A percentile compares a stretch with the other conserved stretches of the same genome.
phyloP scores from a whole-genome alignment of 2,329 filamentous ascomycete species.

The Pochonia chlamydosporia region DNA sequence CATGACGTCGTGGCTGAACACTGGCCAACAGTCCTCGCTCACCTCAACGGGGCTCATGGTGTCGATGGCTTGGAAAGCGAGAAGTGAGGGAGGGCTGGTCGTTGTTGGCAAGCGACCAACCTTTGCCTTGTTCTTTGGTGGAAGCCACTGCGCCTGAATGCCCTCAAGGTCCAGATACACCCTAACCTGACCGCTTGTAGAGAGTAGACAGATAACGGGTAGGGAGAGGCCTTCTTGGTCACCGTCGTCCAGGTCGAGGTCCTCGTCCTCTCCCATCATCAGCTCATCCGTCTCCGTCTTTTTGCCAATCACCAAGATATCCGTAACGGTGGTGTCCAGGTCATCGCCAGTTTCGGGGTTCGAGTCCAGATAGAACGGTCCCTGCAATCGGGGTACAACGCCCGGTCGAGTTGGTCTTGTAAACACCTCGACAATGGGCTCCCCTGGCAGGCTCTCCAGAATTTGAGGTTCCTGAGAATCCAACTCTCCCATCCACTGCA shows the following conservation, averaged over 20 bases:
- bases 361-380: constrained; percentile 53
- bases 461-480: constrained; percentile 56
- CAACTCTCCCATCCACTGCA: constrained; percentile 62
- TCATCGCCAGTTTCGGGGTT: constrained; percentile 53
- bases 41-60: constrained; percentile 50
- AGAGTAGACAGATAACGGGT: constrained; percentile 53
- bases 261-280: constrained; percentile 60
- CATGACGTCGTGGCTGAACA: constrained; percentile 55
- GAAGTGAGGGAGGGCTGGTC: constrained; percentile 39
- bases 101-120: constrained; percentile 32
- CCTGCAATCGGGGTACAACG: constrained; percentile 53
- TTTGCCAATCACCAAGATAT: constrained; percentile 58
- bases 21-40: constrained; percentile 53
- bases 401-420: constrained; percentile 52
- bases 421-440: constrained; percentile 50
- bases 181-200: constrained; percentile 54
- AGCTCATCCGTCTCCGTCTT: constrained; percentile 55
- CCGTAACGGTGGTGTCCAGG: constrained; percentile 49
- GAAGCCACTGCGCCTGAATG: constrained; percentile 61
- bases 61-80: constrained; percentile 59
- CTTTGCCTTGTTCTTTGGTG: constrained; percentile 47
- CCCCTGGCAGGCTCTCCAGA: constrained; percentile 42
- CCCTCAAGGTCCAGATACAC: constrained; percentile 58
- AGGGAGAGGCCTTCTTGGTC: constrained; percentile 57
- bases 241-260: constrained; percentile 49